Evolutionary conservation across 2,329 filamentous ascomycete genomes (phyloP), one percentile per base, ranked within the genome.

Genomic region (Scedosporium dehoogii): DNA sequence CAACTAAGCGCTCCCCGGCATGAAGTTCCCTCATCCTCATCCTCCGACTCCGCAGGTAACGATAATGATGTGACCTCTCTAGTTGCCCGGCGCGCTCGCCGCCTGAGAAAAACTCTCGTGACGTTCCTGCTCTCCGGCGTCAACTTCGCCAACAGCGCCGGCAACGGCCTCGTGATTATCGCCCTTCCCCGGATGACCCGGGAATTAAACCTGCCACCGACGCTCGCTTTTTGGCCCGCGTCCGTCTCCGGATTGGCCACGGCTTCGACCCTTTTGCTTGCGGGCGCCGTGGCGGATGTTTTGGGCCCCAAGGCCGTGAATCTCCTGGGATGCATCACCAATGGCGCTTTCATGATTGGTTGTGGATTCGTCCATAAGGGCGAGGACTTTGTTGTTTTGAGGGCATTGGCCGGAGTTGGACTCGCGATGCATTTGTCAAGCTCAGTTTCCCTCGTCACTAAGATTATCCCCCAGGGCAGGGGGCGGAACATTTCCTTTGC

Each of bases 401-500:
- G 76, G 4, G 75, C 73, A 3, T 48, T 78, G 3, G 74, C 77
- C 63, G 76, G 76, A n/a, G 67, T 78, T 29, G 73, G 69, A 2
- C 65, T 71, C 5, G 69, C 74, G 12, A 64, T 78, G 59, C 70
- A 73, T 56, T 66, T 76, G 1, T 68, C 76, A 0, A 71, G 72
- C 3, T 73, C 72, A 0, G 70, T 78, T 0, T 66, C 70, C 5
- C 70, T 78, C 9, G 65, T 78, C 7, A 70, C 73, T 0, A 66
- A 68, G 18, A 68, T 67, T 5, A 29, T 78, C 4, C 67, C 69
- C 0, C 64, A 65, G 0, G 75, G 76, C 0, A 64, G 71, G 9
- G 66, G 66, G 0, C 71, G 78, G 1, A 79, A 79, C 60, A 60
- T 79, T 1, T 75, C 69, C 0, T 79, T 80, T 64, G 69, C 76